Base-by-base conservation (phyloP, 306 rosid genomes). In the Erythrophleum fordii region DNA sequence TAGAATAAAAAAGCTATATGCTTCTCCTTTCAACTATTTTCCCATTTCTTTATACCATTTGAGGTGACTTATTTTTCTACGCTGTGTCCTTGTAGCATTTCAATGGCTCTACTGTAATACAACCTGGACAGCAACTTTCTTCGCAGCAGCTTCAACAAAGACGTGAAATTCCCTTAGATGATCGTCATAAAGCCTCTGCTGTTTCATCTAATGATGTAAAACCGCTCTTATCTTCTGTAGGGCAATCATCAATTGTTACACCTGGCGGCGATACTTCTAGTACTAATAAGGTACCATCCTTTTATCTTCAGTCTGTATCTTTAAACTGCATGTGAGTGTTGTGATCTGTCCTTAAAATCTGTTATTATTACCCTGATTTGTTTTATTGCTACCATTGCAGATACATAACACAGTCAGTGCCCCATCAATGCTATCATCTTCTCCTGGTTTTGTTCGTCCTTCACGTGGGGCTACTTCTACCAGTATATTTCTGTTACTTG, bases 381-480 rank as follows among this genome's bases (percentile, higher is more conserved):
- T 55, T 69, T 75, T 80, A 2, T 81, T 56, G 79, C 66, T 46
- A 76, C 45, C 44, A n/a, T 75, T 84, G 82, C 89, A 92, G 99
- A 28, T 82, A 75, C 99, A 86, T 70, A 86, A 51, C 85, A 22
- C 89, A 67, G 74, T 51, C 52, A 87, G 76, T 41, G 66, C 90
- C 65, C 84, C 90, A 0, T 70, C 90, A 75, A 77, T 93, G 89
- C 81, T 90, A 75, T 78, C 92, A 61, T 85, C 91, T 64, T 87
- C 99, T 73, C 89, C 95, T 71, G 95, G 93, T 83, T 87, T 86
- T 81, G 91, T 88, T 76, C 98, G 99, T 75, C 82, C 97, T 72
- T 9, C 97, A 5, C 94, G 98, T 52, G 90, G 69, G 82, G 82
- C 86, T 79, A 41, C 96, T 82, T 91, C 98, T 76, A 58, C 96